Percentiles rank a stretch among this genome's conserved stretches.
Conservation (phyloP, 2,329 filamentous ascomycete genomes). For the Colletotrichum euphorbiae region DNA sequence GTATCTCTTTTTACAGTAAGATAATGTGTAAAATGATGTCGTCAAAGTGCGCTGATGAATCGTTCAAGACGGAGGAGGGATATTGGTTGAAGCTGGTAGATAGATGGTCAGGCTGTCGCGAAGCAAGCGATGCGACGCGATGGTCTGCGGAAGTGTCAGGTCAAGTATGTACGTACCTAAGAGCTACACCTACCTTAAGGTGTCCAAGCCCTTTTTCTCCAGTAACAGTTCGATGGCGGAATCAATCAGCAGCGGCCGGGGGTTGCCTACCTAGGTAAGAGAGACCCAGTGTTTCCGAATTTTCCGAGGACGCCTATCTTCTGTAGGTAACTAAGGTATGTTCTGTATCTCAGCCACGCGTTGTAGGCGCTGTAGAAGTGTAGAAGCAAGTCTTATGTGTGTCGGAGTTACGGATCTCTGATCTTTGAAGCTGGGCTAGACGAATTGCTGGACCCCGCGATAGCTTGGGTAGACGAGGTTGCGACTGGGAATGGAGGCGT, state of each 20-base stretch:
- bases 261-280: too few species aligned
- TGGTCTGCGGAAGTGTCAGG: not conserved
- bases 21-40: not conserved
- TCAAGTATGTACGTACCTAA: not conserved
- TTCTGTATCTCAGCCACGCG: not conserved
- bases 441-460: constrained; percentile 5
- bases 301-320: not conserved
- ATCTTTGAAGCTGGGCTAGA: not conserved
- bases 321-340: not conserved
- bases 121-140: constrained; percentile 19
- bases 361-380: not conserved
- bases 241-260: constrained; percentile 13
- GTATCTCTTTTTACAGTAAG: not conserved
- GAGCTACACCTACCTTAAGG: too few species aligned
- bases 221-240: too few species aligned
- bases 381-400: not conserved
- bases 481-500: constrained; percentile 20
- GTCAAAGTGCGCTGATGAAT: not conserved
- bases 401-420: not conserved
- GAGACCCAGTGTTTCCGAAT: constrained; percentile 1
- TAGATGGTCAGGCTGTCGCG: not conserved
- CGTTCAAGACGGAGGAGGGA: not conserved
- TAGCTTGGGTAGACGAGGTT: not conserved
- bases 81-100: not conserved
- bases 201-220: not conserved